Evolutionary conservation across 2,329 filamentous ascomycete species (phyloP).

Genomic region (Pestalotiopsis sp.): DNA sequence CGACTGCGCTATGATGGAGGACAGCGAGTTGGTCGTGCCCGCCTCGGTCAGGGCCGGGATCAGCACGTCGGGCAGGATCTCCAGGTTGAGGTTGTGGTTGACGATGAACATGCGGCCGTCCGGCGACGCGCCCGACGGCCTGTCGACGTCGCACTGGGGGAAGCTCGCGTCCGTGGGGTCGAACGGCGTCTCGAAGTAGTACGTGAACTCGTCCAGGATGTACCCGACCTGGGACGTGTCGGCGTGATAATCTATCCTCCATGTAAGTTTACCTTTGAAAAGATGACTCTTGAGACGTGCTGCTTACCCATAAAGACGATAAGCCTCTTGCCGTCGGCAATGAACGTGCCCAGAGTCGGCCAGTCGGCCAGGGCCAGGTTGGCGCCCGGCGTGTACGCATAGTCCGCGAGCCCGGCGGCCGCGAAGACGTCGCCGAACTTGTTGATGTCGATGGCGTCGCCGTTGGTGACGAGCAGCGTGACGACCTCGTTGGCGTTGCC

Average conservation of each 20-base stretch:
- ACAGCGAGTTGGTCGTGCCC: constrained; percentile 49
- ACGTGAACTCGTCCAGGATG: constrained; percentile 65
- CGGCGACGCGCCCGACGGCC: constrained; percentile 51
- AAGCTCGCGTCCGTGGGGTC: constrained; percentile 63
- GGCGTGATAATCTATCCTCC: constrained; percentile 59
- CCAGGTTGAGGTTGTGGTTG: constrained; percentile 47
- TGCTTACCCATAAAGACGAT: constrained; percentile 70
- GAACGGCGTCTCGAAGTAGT: constrained; percentile 75
- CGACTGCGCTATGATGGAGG: constrained; percentile 45
- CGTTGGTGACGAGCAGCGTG: constrained; percentile 66
- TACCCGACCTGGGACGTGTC: constrained; percentile 57
- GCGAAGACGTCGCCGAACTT: constrained; percentile 59
- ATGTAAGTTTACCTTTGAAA: constrained; percentile 19
- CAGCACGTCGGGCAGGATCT: constrained; percentile 35
- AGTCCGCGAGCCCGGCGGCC: constrained; percentile 55
- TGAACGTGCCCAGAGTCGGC: constrained; percentile 72
- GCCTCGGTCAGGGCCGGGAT: constrained; percentile 36
- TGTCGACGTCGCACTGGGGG: constrained; percentile 67
- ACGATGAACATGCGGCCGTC: constrained; percentile 46
- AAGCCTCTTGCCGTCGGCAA: constrained; percentile 64
- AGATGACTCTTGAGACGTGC: background rate
- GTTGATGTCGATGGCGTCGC: constrained; percentile 57
- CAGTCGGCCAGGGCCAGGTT: constrained; percentile 52
- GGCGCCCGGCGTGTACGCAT: constrained; percentile 56
- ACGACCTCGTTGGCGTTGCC: constrained; percentile 63